These are phyloP conservation scores for Ophiostoma montium DNA, from an alignment of 2,329 filamentous ascomycete species.

Conservation along the genomic window DNA sequence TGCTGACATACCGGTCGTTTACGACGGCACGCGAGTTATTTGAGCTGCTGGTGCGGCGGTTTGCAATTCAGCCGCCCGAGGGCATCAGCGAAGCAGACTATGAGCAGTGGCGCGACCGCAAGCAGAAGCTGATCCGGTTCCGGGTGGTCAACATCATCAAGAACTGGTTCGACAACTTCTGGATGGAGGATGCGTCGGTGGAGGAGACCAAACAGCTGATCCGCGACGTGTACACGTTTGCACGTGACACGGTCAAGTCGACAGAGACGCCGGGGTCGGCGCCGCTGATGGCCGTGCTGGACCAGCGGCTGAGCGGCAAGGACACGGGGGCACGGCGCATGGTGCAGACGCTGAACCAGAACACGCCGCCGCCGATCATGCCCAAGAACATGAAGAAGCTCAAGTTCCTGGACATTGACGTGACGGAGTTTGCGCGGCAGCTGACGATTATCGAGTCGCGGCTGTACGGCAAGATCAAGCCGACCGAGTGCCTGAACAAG, in stretches of 20 bases:
- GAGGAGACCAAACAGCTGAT: constrained; percentile 75
- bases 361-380: constrained; percentile 76
- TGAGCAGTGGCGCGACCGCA: constrained; percentile 79
- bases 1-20: constrained; percentile 92
- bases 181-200: constrained; percentile 81
- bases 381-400: constrained; percentile 99
- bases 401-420: constrained; percentile 94
- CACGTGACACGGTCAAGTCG: constrained; percentile 79
- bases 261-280: constrained; percentile 84
- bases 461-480: constrained; percentile 89
- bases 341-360: constrained; percentile 71
- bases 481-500: constrained; percentile 93
- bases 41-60: constrained; percentile 80
- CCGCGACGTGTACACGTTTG: constrained; percentile 78
- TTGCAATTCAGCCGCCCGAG: constrained; percentile 81
- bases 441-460: constrained; percentile 93
- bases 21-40: constrained; percentile 84
- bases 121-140: constrained; percentile 92
- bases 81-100: constrained; percentile 63
- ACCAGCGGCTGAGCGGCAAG: constrained; percentile 77
- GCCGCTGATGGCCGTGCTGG: constrained; percentile 72
- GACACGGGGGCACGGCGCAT: constrained; percentile 76
- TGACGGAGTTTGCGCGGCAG: constrained; percentile 91
- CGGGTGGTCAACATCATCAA: constrained; percentile 95
- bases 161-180: constrained; percentile 96